Base-by-base conservation (phyloP, 1,284 basidiomycete genomes). In the Caloboletus firmus region DNA sequence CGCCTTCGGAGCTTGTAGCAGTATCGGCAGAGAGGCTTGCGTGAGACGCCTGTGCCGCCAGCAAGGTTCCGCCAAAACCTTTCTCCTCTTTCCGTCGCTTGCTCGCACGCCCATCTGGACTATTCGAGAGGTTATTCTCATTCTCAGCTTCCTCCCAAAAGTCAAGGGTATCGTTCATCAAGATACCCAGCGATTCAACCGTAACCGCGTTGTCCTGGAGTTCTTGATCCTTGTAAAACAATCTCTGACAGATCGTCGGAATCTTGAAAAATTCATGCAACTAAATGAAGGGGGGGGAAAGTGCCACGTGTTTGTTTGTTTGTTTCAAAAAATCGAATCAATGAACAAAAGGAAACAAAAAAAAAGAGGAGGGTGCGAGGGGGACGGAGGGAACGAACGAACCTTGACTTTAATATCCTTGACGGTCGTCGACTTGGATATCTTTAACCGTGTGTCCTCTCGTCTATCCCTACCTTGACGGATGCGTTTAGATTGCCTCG, bases 401-500 rank as follows among this genome's bases (percentile, higher is more conserved):
- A 91, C 89, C 76, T 80, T 75, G 48, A 88, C 67, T 67, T 91
- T 91, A 60, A 93, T 80, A 11, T 90, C 87, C 64, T 87, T 91
- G 51, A 93, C 76, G 0, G 85, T 84, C 60, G 81, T 89, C 18
- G 72, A 68, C 66, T 87, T 90, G 37, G 74, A 76, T 44, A 92
- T 77, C 13, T 69, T 77, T 45, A 91, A 66, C 57, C 71, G 79
- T 49, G 74, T 74, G 53, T 75, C 73, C 60, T 80, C 78, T 8
- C 76, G 78, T 42, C 76, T 70, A 52, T 79, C 76, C 63, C 77
- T 80, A 3, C 72, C 75, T 63, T 81, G 79, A 45, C 82, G 80
- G 41, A 90, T 74, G 28, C 88, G 82, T 65, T 80, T 84, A 18
- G 87, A 90, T 57, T 88, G 84, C 60, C 87, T 76, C 65, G 67